phyloP scores from a whole-genome alignment of 768 basidiomycete species.

The Hygrophoropsis aurantiaca region DNA sequence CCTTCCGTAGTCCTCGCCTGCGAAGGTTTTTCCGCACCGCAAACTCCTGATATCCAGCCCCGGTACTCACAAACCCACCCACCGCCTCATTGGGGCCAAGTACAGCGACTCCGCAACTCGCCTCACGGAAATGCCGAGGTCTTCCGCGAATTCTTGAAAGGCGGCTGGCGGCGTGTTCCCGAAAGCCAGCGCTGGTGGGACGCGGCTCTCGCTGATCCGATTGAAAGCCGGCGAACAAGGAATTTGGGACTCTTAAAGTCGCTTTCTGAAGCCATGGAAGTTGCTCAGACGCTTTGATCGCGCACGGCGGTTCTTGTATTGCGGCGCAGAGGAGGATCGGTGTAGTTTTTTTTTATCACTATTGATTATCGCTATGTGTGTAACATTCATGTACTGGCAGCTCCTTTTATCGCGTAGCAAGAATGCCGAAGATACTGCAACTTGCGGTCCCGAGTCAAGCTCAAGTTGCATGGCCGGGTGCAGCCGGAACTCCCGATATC shows the following conservation, averaged over 20 bases:
- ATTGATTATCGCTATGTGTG: too few relatives aligned
- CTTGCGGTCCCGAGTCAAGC: too few relatives aligned
- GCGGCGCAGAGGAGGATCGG: too few relatives aligned
- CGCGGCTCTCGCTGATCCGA: constrained; percentile 42
- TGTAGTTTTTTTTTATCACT: too few relatives aligned
- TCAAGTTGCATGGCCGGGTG: too few relatives aligned
- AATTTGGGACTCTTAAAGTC: constrained; percentile 18
- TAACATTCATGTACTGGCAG: too few relatives aligned
- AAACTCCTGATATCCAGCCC: constrained; percentile 7
- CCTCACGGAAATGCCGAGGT: constrained; percentile 22
- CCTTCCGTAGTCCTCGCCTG: constrained; percentile 57
- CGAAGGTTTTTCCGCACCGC: constrained; percentile 47
- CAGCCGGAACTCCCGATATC: too few relatives aligned
- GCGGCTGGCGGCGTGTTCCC: constrained; percentile 61
- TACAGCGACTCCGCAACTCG: constrained; percentile 13
- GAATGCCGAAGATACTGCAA: too few relatives aligned
- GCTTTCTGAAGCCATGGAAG: constrained; percentile 23
- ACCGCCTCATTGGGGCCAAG: constrained; percentile 25
- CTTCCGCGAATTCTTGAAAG: constrained; percentile 46
- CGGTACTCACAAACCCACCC: constrained; percentile 33
- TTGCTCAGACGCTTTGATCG: too few relatives aligned
- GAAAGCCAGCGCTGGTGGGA: constrained; percentile 67
- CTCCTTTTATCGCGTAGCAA: too few relatives aligned
- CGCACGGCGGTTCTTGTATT: too few relatives aligned
- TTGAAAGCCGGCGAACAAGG: constrained; percentile 34